Percentiles rank a stretch among this genome's conserved stretches.
These are phyloP conservation scores for Halophytophthora polymorphica DNA, from an alignment of 352 stramenopile genomes.

Conservation along the genomic window DNA sequence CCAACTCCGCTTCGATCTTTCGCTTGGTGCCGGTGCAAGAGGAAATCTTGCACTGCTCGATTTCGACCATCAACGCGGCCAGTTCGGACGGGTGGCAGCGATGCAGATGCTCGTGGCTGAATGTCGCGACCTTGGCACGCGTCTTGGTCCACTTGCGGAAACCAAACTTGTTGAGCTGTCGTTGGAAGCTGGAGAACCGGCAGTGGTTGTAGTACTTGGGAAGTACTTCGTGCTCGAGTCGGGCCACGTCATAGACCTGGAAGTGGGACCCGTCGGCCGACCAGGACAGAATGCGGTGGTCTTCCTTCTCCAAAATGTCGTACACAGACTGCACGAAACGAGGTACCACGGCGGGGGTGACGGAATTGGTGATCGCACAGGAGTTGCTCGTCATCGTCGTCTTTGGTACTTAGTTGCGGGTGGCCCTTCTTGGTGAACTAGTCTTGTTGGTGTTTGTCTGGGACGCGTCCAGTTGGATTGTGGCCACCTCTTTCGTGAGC, in stretches of 20 bases:
- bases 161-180: constrained; percentile 91
- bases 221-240: constrained; percentile 54
- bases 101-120: constrained; percentile 57
- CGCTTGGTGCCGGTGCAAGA: too few species aligned
- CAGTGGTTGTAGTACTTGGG: constrained; percentile 82
- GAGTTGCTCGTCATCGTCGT: not conserved
- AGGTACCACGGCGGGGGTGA: constrained; percentile 9
- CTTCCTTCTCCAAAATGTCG: constrained; percentile 61
- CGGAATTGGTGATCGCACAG: not conserved
- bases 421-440: not conserved
- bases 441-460: constrained; percentile 5
- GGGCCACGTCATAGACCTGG: constrained; percentile 70
- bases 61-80: constrained; percentile 6
- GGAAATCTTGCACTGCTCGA: constrained; percentile 5
- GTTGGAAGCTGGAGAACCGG: constrained; percentile 89
- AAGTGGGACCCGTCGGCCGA: constrained; percentile 62
- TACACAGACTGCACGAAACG: constrained; percentile 49
- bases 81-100: constrained; percentile 32
- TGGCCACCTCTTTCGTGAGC: not conserved
- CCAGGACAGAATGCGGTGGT: constrained; percentile 41
- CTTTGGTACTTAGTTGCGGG: not conserved
- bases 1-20: too few species aligned
- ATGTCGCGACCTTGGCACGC: constrained; percentile 55
- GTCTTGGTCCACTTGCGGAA: constrained; percentile 86
- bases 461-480: constrained; percentile 11